Base-by-base conservation (phyloP, 768 basidiomycete genomes). In the Termitomyces sp. region DNA sequence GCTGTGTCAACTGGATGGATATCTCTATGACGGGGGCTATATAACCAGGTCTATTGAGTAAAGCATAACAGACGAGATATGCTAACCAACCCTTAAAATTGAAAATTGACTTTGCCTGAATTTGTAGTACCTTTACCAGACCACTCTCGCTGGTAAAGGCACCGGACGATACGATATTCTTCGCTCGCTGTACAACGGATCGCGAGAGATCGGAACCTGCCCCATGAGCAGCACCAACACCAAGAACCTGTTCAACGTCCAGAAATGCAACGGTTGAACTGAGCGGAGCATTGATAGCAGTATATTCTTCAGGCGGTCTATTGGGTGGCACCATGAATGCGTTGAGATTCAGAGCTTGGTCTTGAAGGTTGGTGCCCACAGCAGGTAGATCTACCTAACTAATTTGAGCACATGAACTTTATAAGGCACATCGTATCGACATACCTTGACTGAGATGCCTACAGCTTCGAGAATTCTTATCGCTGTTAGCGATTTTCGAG, bases 351-450 rank as follows among this genome's bases (percentile, higher is more conserved):
- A 57, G 51, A 8, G 57, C 54, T 35, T 62, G 61, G n/a, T 62
- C 61, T 54, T 62, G 61, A 16, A 62, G 48, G 46, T 62, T 62
- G 29, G 61, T 62, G 8, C 61, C 61, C 9, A 62, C 58, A 27
- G 61, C 54, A 21, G 61, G 61, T 16, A 62, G 35, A 17, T 62
- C 47, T 17, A 62, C 57, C 60, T 61, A 17, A 19, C 9, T 12
- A 37, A 3, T 12, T 23, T 19, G 12, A 41, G 34, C 34, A 43
- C 32, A 17, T 14, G 6, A 49, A 7, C 27, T n/a, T n/a, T 19
- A 35, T 27, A 10, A 31, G 29, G 29, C 17, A 41, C 14, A 8
- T 3, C 16, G 5, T 19, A 8, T 34, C 5, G 8, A 23, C 51
- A 16, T 32, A 57, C 60, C 51, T 53, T 23, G 17, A 62, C 55